Evolutionary conservation across 179 eudicot genomes (phyloP).

Genomic region (Kewa caespitosa): DNA sequence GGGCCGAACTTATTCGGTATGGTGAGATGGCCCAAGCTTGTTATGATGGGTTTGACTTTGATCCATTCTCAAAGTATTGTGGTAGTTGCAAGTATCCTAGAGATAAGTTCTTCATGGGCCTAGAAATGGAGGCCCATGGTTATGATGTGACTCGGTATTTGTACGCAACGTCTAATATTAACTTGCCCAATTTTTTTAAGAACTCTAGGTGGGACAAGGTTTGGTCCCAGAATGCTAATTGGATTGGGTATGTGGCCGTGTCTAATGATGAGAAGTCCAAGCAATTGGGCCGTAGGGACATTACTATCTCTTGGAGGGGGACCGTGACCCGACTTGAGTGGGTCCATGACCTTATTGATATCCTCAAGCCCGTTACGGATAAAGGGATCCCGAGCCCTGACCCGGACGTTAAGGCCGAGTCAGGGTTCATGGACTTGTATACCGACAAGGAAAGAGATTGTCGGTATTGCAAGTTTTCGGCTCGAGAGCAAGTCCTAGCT

Average conservation of each 20-base stretch:
- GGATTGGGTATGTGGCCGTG: constrained; percentile 61
- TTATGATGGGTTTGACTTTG: constrained; percentile 69
- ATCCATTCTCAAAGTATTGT: constrained; percentile 67
- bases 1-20: constrained; percentile 55
- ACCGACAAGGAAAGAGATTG: constrained; percentile 51
- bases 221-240: constrained; percentile 57
- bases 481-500: constrained; percentile 44
- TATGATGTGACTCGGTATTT: constrained; percentile 49
- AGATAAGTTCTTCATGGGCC: constrained; percentile 34
- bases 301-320: constrained; percentile 56
- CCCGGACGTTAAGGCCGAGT: constrained; percentile 39
- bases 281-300: constrained; percentile 54
- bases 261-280: constrained; percentile 52
- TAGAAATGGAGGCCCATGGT: constrained; percentile 38
- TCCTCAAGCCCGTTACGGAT: constrained; percentile 36
- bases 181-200: constrained; percentile 49
- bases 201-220: constrained; percentile 46
- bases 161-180: constrained; percentile 48
- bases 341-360: constrained; percentile 50
- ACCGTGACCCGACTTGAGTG: constrained; percentile 56
- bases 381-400: constrained; percentile 43
- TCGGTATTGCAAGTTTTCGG: constrained; percentile 45
- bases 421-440: constrained; percentile 60
- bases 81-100: constrained; percentile 51
- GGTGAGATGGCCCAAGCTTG: constrained; percentile 85